A percentile compares a stretch with the other conserved stretches of the same genome.
Conservation (phyloP, 179 eudicot species). For the Nepenthes alata region DNA sequence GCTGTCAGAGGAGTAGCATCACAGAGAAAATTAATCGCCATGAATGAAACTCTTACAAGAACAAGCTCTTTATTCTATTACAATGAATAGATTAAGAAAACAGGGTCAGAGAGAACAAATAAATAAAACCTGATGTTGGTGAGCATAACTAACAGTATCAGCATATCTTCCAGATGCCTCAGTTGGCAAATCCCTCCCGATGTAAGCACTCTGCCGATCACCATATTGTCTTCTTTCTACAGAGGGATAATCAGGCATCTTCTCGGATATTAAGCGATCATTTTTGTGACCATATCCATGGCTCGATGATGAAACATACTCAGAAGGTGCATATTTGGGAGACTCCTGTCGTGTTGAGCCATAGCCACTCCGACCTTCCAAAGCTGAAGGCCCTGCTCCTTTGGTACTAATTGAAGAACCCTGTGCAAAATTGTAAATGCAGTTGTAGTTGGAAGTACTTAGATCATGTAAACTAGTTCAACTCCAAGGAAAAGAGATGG, state of each 20-base stretch:
- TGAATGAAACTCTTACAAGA: neutral
- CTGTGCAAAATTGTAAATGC: conserved; percentile 18
- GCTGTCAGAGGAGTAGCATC: conserved; percentile 23
- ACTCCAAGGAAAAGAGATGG: neutral
- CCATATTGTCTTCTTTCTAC: conserved; percentile 56
- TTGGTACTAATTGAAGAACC: conserved; percentile 45
- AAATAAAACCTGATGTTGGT: conserved; percentile 52
- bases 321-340: conserved; percentile 53
- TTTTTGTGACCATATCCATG: conserved; percentile 67
- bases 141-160: conserved; percentile 52
- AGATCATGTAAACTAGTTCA: neutral
- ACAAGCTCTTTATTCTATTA: too few relatives aligned
- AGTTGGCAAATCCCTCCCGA: conserved; percentile 52
- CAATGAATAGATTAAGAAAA: neutral
- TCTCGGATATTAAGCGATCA: conserved; percentile 48
- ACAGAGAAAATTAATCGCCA: neutral
- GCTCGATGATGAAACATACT: conserved; percentile 46
- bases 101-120: neutral
- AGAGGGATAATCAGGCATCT: conserved; percentile 63
- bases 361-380: conserved; percentile 62
- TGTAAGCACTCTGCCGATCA: conserved; percentile 54
- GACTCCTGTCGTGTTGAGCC: conserved; percentile 52
- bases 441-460: neutral
- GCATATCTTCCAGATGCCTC: conserved; percentile 47
- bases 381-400: conserved; percentile 39